These are phyloP conservation scores for Fusarium verrucosum DNA, from an alignment of 2,329 filamentous ascomycete genomes.

Conservation along the genomic window DNA sequence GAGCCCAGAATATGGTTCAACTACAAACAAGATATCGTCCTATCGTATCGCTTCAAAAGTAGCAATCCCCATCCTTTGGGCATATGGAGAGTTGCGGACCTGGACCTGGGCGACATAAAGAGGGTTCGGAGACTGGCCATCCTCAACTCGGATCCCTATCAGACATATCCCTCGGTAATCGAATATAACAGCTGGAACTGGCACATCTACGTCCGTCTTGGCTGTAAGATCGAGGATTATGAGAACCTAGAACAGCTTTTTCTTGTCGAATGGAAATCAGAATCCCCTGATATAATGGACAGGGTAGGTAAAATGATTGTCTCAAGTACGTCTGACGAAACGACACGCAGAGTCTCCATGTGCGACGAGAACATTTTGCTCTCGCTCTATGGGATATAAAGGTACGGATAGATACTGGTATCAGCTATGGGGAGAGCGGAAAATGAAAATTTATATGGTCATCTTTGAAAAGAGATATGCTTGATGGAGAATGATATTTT, in stretches of 20 bases:
- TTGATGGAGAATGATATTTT: background rate
- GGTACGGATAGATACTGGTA: background rate
- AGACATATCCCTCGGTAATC: too few relatives aligned
- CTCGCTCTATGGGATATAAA: background rate
- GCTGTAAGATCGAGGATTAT: background rate
- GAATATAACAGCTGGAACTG: too few relatives aligned
- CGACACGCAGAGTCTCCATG: too few relatives aligned
- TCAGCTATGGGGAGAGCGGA: too few relatives aligned
- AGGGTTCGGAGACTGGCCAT: background rate
- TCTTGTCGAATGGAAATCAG: background rate
- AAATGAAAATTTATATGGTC: too few relatives aligned
- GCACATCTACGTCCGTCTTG: too few relatives aligned
- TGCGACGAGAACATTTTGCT: background rate
- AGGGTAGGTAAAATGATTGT: too few relatives aligned
- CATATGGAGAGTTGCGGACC: fast-evolving
- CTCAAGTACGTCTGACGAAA: background rate
- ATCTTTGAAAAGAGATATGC: background rate
- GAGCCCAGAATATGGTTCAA: background rate
- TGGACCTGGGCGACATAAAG: background rate
- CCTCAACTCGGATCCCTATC: background rate
- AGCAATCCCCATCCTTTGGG: background rate
- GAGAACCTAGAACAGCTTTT: background rate
- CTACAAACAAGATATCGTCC: background rate
- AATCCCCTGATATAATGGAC: background rate
- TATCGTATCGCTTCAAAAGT: too few relatives aligned